These are phyloP conservation scores for Stygiomarasmius scandens DNA, from an alignment of 1,284 basidiomycete genomes.

Conservation along the genomic window DNA sequence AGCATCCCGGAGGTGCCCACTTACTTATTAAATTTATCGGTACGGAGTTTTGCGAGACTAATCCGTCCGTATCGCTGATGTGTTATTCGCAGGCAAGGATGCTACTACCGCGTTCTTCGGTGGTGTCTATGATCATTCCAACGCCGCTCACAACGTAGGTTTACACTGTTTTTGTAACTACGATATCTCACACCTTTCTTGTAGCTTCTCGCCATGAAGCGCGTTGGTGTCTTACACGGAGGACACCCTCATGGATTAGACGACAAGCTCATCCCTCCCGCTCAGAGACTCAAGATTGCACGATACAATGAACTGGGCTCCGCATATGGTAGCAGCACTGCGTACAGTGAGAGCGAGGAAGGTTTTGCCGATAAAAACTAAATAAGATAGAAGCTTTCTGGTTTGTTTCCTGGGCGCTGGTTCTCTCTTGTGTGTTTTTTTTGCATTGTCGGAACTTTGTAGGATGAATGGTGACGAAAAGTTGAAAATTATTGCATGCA, in stretches of 20 bases:
- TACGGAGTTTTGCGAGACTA: slow-evolving; percentile 77
- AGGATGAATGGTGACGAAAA: not conserved
- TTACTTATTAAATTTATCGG: slow-evolving; percentile 68
- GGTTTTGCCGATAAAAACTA: slow-evolving; percentile 2
- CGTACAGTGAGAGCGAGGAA: slow-evolving; percentile 45
- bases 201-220: slow-evolving; percentile 68
- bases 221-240: slow-evolving; percentile 84
- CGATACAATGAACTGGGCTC: slow-evolving; percentile 64
- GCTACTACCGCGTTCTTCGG: slow-evolving; percentile 94
- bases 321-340: slow-evolving; percentile 47
- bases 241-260: slow-evolving; percentile 59
- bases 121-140: slow-evolving; percentile 92
- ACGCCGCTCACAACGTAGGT: slow-evolving; percentile 84
- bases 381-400: not conserved
- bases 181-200: slow-evolving; percentile 1
- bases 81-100: slow-evolving; percentile 63
- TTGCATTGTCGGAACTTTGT: not conserved
- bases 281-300: slow-evolving; percentile 70
- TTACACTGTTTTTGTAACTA: not conserved
- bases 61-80: slow-evolving; percentile 73
- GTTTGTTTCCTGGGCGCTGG: not conserved
- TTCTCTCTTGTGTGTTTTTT: not conserved
- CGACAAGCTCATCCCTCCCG: slow-evolving; percentile 67
- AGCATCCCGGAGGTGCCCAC: slow-evolving; percentile 83
- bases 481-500: not conserved